A percentile compares a stretch with the other conserved stretches of the same genome.
These are phyloP conservation scores for Casuarina equisetifolia DNA, from an alignment of 306 rosid species.

Conservation along the genomic window DNA sequence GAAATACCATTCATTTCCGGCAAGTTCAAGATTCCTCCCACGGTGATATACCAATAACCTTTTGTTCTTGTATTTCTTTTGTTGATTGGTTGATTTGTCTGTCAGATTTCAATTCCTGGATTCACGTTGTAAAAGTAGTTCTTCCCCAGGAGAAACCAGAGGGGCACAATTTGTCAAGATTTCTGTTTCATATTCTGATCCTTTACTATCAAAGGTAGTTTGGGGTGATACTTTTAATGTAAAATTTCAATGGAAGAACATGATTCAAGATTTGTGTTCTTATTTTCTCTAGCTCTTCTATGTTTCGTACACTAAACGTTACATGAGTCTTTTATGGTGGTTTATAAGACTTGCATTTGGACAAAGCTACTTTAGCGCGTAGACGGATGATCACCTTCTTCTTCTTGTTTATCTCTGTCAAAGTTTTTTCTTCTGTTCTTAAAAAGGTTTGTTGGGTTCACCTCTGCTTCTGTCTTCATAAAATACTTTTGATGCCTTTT, in stretches of 20 bases:
- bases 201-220: slow-evolving; percentile 46
- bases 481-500: background rate
- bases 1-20: slow-evolving; percentile 70
- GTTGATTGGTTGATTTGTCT: slow-evolving; percentile 18
- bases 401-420: background rate
- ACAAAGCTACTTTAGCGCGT: too few species aligned
- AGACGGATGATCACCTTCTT: background rate
- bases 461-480: background rate
- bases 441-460: background rate
- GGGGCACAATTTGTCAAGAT: slow-evolving; percentile 25
- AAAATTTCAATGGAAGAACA: slow-evolving; percentile 45
- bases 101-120: slow-evolving; percentile 28
- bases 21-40: slow-evolving; percentile 76
- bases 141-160: slow-evolving; percentile 4
- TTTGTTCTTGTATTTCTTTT: background rate
- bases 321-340: background rate
- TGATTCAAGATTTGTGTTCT: background rate
- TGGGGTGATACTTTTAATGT: slow-evolving; percentile 45
- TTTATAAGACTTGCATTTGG: too few species aligned
- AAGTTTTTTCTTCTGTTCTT: background rate
- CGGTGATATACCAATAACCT: slow-evolving; percentile 66
- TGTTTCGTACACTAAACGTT: background rate
- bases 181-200: slow-evolving; percentile 24
- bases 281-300: background rate
- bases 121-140: slow-evolving; percentile 20